Evolutionary conservation across 106 monocot genomes (phyloP).

Genomic region (Dactylorhiza incarnata): DNA sequence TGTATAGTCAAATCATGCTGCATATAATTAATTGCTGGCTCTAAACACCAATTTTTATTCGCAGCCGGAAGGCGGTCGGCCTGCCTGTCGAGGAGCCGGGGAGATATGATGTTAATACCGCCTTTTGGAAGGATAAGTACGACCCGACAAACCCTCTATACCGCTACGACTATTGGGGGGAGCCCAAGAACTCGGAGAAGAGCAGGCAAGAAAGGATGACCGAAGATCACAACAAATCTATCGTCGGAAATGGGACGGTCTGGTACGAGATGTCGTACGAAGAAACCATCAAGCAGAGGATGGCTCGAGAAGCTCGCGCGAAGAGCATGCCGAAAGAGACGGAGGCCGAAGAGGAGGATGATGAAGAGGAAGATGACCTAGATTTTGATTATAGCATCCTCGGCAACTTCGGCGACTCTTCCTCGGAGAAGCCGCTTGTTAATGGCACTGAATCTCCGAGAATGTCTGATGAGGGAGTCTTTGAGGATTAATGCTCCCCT

Average conservation of each 20-base stretch:
- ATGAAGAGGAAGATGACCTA: constrained; percentile 40
- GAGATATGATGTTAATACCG: constrained; percentile 49
- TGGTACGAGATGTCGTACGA: constrained; percentile 97
- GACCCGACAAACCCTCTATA: constrained; percentile 66
- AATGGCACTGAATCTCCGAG: constrained; percentile 51
- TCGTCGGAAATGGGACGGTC: constrained; percentile 53
- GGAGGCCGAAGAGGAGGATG: constrained; percentile 14
- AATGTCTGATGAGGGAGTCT: constrained; percentile 64
- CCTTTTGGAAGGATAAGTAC: constrained; percentile 48
- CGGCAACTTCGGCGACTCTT: constrained; percentile 15
- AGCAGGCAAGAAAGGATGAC: constrained; percentile 48
- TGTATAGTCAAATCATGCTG: too few species aligned
- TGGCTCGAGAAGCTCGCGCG: constrained; percentile 32
- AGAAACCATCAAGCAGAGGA: constrained; percentile 49
- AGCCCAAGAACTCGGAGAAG: constrained; percentile 75
- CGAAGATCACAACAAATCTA: constrained; percentile 60
- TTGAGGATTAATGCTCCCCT: constrained; percentile 35
- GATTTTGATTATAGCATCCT: constrained; percentile 72
- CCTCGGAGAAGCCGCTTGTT: constrained; percentile 35
- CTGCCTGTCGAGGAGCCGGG: constrained; percentile 90
- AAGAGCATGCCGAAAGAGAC: constrained; percentile 22
- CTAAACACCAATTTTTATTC: not conserved
- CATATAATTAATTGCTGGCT: too few species aligned
- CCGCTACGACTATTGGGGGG: constrained; percentile 85
- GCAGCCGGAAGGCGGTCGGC: constrained; percentile 80